These are phyloP conservation scores for Kwoniella bestiolae DNA, from an alignment of 768 basidiomycete species.

Conservation along the genomic window DNA sequence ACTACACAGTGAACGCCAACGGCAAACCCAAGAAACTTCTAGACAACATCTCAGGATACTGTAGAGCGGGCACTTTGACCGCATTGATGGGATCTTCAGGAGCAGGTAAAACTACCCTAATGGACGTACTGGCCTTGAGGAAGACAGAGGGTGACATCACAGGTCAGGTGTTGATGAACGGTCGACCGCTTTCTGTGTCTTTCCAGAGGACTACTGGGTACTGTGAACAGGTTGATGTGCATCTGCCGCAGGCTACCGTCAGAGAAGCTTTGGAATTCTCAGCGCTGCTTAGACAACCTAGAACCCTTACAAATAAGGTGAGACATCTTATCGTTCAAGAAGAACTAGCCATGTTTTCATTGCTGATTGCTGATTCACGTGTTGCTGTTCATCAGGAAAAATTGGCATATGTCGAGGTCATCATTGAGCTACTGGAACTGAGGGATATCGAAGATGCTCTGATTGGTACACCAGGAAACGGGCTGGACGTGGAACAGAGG, in stretches of 20 bases:
- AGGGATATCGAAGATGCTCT: conserved; percentile 71
- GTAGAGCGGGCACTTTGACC: conserved; percentile 77
- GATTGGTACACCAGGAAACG: conserved; percentile 63
- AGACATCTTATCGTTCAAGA: not conserved
- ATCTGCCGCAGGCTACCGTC: conserved; percentile 68
- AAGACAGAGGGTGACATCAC: conserved; percentile 52
- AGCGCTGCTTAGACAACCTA: conserved; percentile 59
- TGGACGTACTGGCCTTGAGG: conserved; percentile 47
- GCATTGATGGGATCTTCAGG: conserved; percentile 76
- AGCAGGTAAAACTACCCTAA: conserved; percentile 51
- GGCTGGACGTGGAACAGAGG: conserved; percentile 50
- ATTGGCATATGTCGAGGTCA: conserved; percentile 59
- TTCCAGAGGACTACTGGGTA: conserved; percentile 60
- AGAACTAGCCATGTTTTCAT: too few species aligned
- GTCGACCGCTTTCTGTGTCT: conserved; percentile 54
- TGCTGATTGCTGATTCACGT: too few species aligned
- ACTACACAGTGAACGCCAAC: conserved; percentile 44
- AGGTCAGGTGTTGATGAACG: conserved; percentile 60
- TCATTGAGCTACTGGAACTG: conserved; percentile 56
- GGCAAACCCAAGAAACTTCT: conserved; percentile 60
- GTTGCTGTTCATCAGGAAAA: conserved; percentile 49
- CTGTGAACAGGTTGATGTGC: conserved; percentile 60
- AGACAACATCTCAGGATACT: conserved; percentile 76
- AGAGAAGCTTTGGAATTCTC: conserved; percentile 60
- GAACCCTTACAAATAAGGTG: conserved; percentile 23